Percentiles rank a stretch among this genome's conserved stretches.
Evolutionary conservation across 495 filamentous ascomycete species (phyloP).

Genomic region (Penicillium crystallinum): DNA sequence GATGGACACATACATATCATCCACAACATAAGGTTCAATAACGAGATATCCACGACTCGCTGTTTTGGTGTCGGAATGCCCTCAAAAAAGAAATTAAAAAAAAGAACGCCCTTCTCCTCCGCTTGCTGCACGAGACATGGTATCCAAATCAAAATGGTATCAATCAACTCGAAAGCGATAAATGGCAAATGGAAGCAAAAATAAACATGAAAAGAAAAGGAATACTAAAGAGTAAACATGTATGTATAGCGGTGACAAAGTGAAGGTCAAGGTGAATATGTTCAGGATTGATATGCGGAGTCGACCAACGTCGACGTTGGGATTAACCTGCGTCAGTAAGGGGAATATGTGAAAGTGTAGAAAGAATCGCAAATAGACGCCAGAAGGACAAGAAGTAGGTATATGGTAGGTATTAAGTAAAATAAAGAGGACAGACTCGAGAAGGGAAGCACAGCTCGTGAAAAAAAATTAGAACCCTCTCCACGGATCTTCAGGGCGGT

Average conservation of each 20-base stretch:
- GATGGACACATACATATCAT: constrained; percentile 1
- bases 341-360: background rate
- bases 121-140: constrained; percentile 1
- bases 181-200: background rate
- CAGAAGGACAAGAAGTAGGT: background rate
- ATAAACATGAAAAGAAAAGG: background rate
- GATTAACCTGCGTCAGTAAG: constrained; percentile 1
- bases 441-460: background rate
- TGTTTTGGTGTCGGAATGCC: background rate
- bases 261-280: constrained; percentile 1
- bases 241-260: background rate
- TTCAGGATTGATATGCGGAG: constrained; percentile 2
- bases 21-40: too few relatives aligned
- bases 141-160: constrained; percentile 19
- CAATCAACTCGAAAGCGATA: constrained; percentile 19
- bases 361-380: background rate
- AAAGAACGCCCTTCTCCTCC: constrained; percentile 4
- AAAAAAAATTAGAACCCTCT: constrained; percentile 29
- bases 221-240: constrained; percentile 1
- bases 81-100: background rate
- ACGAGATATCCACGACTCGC: background rate
- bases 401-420: background rate
- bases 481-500: constrained; percentile 36
- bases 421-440: background rate
- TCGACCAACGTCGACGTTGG: background rate